Percentiles rank a stretch among this genome's conserved stretches.
These are phyloP conservation scores for Lablab purpureus DNA, from an alignment of 306 rosid species.

Conservation along the genomic window DNA sequence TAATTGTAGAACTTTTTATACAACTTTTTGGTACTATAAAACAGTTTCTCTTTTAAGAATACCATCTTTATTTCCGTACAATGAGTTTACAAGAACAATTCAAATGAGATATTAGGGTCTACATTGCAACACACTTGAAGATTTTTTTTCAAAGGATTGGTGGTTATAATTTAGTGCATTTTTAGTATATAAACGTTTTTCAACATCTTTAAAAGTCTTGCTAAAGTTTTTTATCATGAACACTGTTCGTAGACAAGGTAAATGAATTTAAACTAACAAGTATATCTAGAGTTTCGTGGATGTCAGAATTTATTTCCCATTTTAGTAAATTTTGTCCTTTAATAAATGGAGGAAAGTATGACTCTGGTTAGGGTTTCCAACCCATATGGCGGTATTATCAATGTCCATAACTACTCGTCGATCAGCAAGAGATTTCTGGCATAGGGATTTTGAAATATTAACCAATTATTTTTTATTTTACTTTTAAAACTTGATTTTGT, in stretches of 20 bases:
- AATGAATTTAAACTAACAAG: not conserved
- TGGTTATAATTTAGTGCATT: not conserved
- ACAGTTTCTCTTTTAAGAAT: not conserved
- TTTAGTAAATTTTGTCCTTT: constrained; percentile 25
- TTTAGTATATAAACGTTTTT: not conserved
- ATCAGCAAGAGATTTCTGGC: not conserved
- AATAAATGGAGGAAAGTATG: not conserved
- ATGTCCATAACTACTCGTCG: constrained; percentile 30
- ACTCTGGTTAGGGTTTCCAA: constrained; percentile 32
- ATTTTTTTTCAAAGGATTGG: not conserved
- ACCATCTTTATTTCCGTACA: not conserved
- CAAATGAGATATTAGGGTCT: constrained; percentile 40
- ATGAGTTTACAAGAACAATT: not conserved
- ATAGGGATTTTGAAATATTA: constrained; percentile 1
- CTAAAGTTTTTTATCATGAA: not conserved
- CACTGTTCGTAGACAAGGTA: not conserved
- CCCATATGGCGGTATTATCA: not conserved
- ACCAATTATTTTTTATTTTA: too few relatives aligned
- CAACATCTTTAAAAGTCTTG: not conserved
- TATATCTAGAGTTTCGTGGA: not conserved
- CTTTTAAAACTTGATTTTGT: too few relatives aligned
- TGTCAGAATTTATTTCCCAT: constrained; percentile 7
- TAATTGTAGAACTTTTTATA: not conserved
- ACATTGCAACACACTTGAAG: not conserved
- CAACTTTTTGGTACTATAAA: not conserved